Evolutionary conservation across 139 green algal species (phyloP), one percentile per base, ranked within the genome.

Genomic region (Chlorella ohadii): DNA sequence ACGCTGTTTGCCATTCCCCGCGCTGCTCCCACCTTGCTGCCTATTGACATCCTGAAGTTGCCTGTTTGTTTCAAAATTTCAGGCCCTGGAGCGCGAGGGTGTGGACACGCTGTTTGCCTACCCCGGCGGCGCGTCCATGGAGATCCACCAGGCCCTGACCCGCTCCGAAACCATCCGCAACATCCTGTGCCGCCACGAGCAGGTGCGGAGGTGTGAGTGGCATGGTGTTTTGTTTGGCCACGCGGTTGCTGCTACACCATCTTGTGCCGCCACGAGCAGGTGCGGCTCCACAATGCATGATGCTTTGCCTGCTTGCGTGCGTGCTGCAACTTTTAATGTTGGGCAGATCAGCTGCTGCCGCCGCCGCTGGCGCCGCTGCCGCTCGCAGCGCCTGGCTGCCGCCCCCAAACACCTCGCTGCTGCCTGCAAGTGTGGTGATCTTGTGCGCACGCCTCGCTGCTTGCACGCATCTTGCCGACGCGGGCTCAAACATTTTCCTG

Each of bases 141-240:
- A 99, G 87, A 99, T 99, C 85, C 97, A 99, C 87, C 97, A 99
- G 93, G 96, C 97, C 0, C 92, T 99, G 5, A 99, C 97, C 16
- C 91, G 96, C 66, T 96, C 90, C 20, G 74, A 92, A n/a, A 92
- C 68, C 36, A 95, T 99, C 64, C 75, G 86, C 39, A 99, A 99
- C 92, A 95, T 98, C 81, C 93, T 99, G 28, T 99, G 97, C 92
- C 89, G 97, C 12, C 97, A 99, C 84, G 97, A 99, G 88, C 97
- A 99, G 93, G 94, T 95, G 72, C 1, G 88, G 9, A 2, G 41
- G 31, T 78, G 41, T 2, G 38, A 22, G 6, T 28, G 7, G 25
- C 20, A 33, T 12, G 75, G 15, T 65, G 28, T 47, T 22, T 17
- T 36, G 71, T 33, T 78, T 59, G 47, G 2, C 59, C 22, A 31